Conservation (phyloP, 495 filamentous ascomycete species). For the Xylaria sp. region DNA sequence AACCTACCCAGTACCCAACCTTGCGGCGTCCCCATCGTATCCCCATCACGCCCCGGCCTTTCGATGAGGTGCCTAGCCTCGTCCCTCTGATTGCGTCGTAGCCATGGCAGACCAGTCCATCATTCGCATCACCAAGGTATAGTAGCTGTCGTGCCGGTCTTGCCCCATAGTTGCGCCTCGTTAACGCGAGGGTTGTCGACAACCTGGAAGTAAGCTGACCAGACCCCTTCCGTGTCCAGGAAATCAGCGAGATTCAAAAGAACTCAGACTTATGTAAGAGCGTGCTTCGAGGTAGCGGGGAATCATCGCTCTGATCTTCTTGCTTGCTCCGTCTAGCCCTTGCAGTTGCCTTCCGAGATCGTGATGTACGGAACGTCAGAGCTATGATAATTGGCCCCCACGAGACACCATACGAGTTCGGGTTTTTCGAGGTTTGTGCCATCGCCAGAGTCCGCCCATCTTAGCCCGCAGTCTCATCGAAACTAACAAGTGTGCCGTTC, state of each 20-base stretch:
- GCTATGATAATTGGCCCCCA: constrained; percentile 93
- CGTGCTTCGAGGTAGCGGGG: background rate
- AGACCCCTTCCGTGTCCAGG: constrained; percentile 57
- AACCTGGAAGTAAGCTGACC: constrained; percentile 51
- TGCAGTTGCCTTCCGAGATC: constrained; percentile 83
- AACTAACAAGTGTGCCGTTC: background rate
- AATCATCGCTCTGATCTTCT: constrained; percentile 21
- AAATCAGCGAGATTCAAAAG: constrained; percentile 83
- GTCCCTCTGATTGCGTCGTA: background rate
- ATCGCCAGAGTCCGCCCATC: background rate
- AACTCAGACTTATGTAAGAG: constrained; percentile 77
- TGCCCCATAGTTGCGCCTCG: background rate
- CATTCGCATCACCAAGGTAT: constrained; percentile 82
- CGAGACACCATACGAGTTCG: constrained; percentile 95
- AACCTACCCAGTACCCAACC: background rate
- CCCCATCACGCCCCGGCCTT: constrained; percentile 10
- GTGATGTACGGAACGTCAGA: constrained; percentile 85
- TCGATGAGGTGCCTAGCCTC: constrained; percentile 21
- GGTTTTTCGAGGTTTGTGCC: constrained; percentile 84
- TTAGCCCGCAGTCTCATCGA: background rate
- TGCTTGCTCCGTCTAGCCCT: constrained; percentile 62
- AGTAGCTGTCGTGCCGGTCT: constrained; percentile 32
- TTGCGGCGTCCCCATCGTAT: background rate
- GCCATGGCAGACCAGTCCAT: constrained; percentile 83
- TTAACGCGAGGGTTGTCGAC: constrained; percentile 24